Conservation (phyloP, 2,329 filamentous ascomycete species). For the Colletotrichum horii region DNA sequence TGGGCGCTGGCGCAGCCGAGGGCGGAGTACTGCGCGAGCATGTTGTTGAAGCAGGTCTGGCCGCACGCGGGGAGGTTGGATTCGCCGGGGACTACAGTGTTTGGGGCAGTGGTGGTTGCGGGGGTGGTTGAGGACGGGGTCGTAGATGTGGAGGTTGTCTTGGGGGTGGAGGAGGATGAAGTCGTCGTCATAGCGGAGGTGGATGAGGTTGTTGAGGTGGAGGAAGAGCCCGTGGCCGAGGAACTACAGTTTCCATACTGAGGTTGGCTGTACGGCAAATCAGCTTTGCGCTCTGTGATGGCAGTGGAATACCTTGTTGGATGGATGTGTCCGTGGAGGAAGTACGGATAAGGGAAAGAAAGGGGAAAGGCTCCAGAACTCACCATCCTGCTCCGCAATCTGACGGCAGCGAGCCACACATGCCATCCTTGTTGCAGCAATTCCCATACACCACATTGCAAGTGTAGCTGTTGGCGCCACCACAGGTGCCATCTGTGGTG, state of each 20-base stretch:
- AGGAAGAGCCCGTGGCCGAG: no score
- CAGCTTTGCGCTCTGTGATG: no score
- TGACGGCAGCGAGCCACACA: background rate
- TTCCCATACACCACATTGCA: background rate
- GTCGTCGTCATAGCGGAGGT: no score
- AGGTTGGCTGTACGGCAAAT: no score
- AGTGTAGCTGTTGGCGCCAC: background rate
- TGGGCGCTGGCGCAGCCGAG: constrained; percentile 46
- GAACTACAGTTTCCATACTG: no score
- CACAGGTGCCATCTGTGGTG: background rate
- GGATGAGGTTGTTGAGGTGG: no score
- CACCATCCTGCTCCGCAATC: constrained; percentile 4
- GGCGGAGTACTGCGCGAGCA: constrained; percentile 44
- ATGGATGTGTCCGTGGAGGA: no score
- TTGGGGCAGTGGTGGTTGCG: background rate
- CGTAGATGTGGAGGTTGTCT: background rate
- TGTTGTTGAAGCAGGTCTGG: constrained; percentile 28
- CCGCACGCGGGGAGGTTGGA: background rate
- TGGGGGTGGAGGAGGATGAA: background rate
- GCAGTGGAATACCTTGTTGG: no score
- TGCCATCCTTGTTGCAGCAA: constrained; percentile 1
- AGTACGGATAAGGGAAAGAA: no score
- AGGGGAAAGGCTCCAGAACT: no score
- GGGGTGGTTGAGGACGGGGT: background rate
- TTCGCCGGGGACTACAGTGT: no score